Evolutionary conservation across 176 grass and related monocot genomes (phyloP), one percentile per base, ranked within the genome.

Genomic region (Tillandsia fasciculata): DNA sequence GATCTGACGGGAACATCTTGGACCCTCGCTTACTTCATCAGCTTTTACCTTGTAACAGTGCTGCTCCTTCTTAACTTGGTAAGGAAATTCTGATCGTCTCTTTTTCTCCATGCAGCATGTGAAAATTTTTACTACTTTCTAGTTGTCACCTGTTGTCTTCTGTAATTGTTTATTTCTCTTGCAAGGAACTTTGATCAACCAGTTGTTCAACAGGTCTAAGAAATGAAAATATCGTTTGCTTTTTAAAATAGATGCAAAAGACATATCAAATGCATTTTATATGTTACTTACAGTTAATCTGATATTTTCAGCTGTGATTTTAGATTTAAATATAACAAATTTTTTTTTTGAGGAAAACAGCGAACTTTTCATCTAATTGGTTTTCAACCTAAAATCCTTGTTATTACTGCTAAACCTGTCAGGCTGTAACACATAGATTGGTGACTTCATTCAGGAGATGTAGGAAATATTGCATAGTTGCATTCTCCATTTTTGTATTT

Each of bases 11-110:
- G 89, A 90, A 97, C 72, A 74, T 81, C 79, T 77, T 97, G 94
- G 94, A 87, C 86, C 64, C 84, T 97, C 42, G 52, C 75, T 63
- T 97, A 97, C 80, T 97, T 97, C 72, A 63, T 97, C 77, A 97
- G 93, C 53, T 97, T 97, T 87, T 97, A 97, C 74, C 86, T 97
- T 63, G 79, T 92, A 75, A 87, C 93, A 24, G 69, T 85, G 71
- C 83, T 97, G 56, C 79, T 97, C 66, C 83, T 97, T 17, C 93
- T 97, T 83, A 97, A 97, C 83, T 74, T 97, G 89, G 93, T 97
- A 78, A 87, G 74, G 70, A 15, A 64, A 52, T 48, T 73, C 3
- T 33, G 4, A 42, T 50, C 47, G 20, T 49, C 11, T 13, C 7
- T 26, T 58, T 69, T 59, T 22, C 13, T 1, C 59, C 68, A 64